Evolutionary conservation across 306 rosid genomes (phyloP), one percentile per base, ranked within the genome.

Genomic region (Prunus kanzakura): DNA sequence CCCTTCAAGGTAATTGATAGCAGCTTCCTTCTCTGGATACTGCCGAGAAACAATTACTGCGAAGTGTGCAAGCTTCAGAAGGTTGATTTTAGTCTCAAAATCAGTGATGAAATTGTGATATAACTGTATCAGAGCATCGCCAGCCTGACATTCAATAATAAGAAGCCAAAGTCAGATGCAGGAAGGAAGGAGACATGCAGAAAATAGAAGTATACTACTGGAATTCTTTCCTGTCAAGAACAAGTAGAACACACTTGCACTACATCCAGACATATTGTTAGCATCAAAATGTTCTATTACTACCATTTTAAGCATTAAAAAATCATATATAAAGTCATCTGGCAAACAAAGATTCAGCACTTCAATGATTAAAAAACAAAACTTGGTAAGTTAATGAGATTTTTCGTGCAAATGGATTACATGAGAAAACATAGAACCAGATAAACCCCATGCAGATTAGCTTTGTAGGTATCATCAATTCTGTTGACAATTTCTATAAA

Each of bases 1-100:
- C 58, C 98, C 98, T 64, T 86, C 93, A 58, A 96, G 98, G 84
- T 96, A 96, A 80, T 76, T 81, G 82, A 93, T 83, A 18, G 98
- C 98, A 69, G 98, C 93, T 81, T 96, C 97, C 87, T 88, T 96
- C 86, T 96, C 99, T 27, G 98, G 75, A 85, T 96, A 96, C 82
- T 84, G 97, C 70, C 99, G 91, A 72, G 99, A 96, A 41, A 96
- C 99, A 78, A 91, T 93, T 72, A 96, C 99, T 38, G 97, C 96
- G 85, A 96, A 93, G 86, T 96, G 99, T 16, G 99, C 99, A 80
- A 96, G 98, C 90, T 96, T 96, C 84, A 96, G 96, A 78, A 91
- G 98, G 83, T 96, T 96, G 83, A 96, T 92, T 80, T 96, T 96
- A 19, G 99, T 96, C 89, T 96, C 99, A 45, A 96, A 96, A 85